Evolutionary conservation across 2,329 filamentous ascomycete genomes (phyloP), one percentile per base, ranked within the genome.

Genomic region (Fusarium subglutinans): DNA sequence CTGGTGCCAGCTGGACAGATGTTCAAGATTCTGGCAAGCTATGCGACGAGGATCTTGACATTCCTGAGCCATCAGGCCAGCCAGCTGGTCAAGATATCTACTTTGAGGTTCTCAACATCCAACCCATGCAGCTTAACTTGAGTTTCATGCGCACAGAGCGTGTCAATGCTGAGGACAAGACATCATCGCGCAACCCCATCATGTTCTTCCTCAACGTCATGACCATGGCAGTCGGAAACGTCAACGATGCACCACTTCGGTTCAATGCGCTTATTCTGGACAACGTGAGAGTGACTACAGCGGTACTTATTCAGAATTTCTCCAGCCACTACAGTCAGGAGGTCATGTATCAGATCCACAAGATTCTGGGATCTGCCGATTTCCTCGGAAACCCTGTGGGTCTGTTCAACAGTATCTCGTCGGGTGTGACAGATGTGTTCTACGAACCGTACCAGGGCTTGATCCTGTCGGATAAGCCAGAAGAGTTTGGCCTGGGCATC

Each of bases 121-220:
- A 99, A 81, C 97, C 96, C 0, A 98, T 98, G 93, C 97, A 99
- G 82, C 89, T 99, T 55, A 95, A 99, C 84, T 86, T 99, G 60
- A 98, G 96, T 2, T 98, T 99, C 80, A 97, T 99, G 82, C 92
- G 96, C 26, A 99, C 96, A 1, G 96, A 99, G 82, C 91, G 95
- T 17, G 93, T 99, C 84, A 99, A 99, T 74, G 96, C 94, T 6
- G 96, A 98, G 81, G 95, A 98, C 81, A 97, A 96, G 77, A 93
- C 95, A 53, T 94, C 94, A 20, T 94, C 94, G 3, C 91, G 90
- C 47, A 99, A 98, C 80, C 97, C 97, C 2, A 88, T 99, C 82
- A 98, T 98, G 95, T 99, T 98, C 85, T 95, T 98, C 81, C 91
- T 98, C 82, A 98, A 99, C 80, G 94, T 98, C 76, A 91, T 99